Percentiles rank a stretch among this genome's conserved stretches.
Conservation (phyloP, 1,284 basidiomycete species). For the Tremellales sp. region DNA sequence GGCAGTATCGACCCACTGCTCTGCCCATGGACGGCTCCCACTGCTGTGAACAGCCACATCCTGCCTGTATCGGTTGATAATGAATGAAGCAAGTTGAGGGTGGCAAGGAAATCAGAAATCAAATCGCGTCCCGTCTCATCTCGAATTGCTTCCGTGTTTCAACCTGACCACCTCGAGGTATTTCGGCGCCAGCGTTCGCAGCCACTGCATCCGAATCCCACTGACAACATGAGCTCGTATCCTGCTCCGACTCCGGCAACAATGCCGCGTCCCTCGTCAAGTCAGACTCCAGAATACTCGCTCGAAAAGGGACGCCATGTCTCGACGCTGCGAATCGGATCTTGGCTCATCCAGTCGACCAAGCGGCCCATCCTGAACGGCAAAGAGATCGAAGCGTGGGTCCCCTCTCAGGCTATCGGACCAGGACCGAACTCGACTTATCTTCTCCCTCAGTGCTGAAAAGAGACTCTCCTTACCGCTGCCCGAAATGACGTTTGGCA, state of each 20-base stretch:
- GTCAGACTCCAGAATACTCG: constrained; percentile 9
- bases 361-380: constrained; percentile 52
- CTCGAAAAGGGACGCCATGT: constrained; percentile 22
- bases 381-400: constrained; percentile 52
- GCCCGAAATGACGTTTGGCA: constrained; percentile 97
- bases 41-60: constrained; percentile 42
- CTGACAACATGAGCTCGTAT: background rate
- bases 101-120: too few relatives aligned
- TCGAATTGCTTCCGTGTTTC: too few relatives aligned
- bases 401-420: background rate
- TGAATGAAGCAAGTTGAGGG: too few relatives aligned
- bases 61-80: too few relatives aligned
- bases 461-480: constrained; percentile 75
- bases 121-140: too few relatives aligned
- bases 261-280: constrained; percentile 6
- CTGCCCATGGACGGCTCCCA: constrained; percentile 42
- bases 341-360: constrained; percentile 45
- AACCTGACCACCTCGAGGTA: too few relatives aligned
- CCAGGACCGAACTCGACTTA: background rate
- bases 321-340: constrained; percentile 39
- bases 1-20: constrained; percentile 18
- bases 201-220: constrained; percentile 1
- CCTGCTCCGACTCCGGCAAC: constrained; percentile 12
- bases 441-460: constrained; percentile 54
- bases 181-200: too few relatives aligned